A percentile compares a stretch with the other conserved stretches of the same genome.
Conservation (phyloP, 2,329 filamentous ascomycete species). For the Alternaria incomplexa region DNA sequence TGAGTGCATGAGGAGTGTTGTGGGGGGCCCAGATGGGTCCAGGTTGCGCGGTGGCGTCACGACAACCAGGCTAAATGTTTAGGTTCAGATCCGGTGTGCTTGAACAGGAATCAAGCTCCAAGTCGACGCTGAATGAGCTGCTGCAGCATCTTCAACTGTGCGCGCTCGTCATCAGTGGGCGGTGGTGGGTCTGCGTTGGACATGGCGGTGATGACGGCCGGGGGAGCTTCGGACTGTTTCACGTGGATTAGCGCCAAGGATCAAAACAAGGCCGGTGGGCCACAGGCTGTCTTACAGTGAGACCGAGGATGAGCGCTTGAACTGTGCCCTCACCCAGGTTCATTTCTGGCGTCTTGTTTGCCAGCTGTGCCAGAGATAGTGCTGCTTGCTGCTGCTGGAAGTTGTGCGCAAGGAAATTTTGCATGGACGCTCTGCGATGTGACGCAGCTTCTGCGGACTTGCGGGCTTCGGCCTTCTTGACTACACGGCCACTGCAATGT, state of each 20-base stretch:
- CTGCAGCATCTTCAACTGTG: slow-evolving; percentile 39
- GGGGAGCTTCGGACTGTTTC: slow-evolving; percentile 50
- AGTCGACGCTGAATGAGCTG: slow-evolving; percentile 42
- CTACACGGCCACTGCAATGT: slow-evolving; percentile 29
- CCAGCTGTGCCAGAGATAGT: slow-evolving; percentile 66
- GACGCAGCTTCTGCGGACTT: slow-evolving; percentile 19
- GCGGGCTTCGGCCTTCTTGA: slow-evolving; percentile 21
- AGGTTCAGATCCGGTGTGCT: slow-evolving; percentile 17
- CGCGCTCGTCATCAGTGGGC: slow-evolving; percentile 33
- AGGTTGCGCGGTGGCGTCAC: slow-evolving; percentile 25
- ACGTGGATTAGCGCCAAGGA: slow-evolving; percentile 44
- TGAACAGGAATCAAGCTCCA: slow-evolving; percentile 26
- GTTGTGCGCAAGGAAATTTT: slow-evolving; percentile 38
- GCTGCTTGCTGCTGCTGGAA: slow-evolving; percentile 70
- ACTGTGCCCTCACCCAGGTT: slow-evolving; percentile 55
- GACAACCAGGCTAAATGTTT: slow-evolving; percentile 22
- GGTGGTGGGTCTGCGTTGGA: slow-evolving; percentile 34
- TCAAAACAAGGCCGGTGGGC: slow-evolving; percentile 35
- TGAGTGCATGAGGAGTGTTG: slow-evolving; percentile 16
- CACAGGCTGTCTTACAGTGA: slow-evolving; percentile 63
- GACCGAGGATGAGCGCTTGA: slow-evolving; percentile 61
- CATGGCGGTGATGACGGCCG: slow-evolving; percentile 42
- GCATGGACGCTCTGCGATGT: slow-evolving; percentile 33
- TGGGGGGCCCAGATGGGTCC: slow-evolving; percentile 25
- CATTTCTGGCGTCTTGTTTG: slow-evolving; percentile 58